A percentile compares a stretch with the other conserved stretches of the same genome.
phyloP scores from a whole-genome alignment of 176 grass and related monocot species.

The Raddia guianensis region DNA sequence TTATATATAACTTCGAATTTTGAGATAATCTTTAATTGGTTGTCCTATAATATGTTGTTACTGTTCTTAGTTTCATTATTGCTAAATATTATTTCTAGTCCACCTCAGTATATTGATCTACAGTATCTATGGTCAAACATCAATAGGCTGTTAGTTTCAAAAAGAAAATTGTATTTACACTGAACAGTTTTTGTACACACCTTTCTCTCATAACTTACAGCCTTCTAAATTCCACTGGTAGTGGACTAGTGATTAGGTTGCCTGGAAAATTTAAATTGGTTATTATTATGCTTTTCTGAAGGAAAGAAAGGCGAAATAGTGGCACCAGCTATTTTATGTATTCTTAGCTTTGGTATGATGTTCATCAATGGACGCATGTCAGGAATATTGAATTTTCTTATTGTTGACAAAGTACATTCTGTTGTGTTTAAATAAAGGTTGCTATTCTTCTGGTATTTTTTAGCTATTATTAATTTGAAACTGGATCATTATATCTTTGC shows the following conservation, averaged over 20 bases:
- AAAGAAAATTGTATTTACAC: not conserved
- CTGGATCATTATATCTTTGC: conserved; percentile 15
- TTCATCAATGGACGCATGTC: not conserved
- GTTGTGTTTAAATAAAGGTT: not conserved
- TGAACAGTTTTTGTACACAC: not conserved
- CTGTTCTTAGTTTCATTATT: not conserved
- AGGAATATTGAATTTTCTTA: not conserved
- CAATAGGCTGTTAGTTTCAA: not conserved
- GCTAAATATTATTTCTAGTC: not conserved
- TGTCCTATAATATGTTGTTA: conserved; percentile 8
- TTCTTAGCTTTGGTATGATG: not conserved
- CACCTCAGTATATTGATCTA: not conserved
- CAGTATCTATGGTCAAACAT: conserved; percentile 8
- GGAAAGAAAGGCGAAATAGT: not conserved
- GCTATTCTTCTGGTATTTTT: not conserved
- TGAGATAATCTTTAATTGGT: not conserved
- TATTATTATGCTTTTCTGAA: not conserved
- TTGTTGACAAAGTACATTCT: not conserved
- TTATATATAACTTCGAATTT: not conserved
- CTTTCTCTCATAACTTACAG: not conserved
- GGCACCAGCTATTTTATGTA: not conserved
- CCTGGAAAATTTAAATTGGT: conserved; percentile 8
- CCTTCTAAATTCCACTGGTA: conserved; percentile 8
- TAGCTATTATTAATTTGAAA: conserved; percentile 29
- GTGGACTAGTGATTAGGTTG: conserved; percentile 12